Evolutionary conservation across 768 basidiomycete genomes (phyloP), one percentile per base, ranked within the genome.

Genomic region (Lactifluus pinguis): DNA sequence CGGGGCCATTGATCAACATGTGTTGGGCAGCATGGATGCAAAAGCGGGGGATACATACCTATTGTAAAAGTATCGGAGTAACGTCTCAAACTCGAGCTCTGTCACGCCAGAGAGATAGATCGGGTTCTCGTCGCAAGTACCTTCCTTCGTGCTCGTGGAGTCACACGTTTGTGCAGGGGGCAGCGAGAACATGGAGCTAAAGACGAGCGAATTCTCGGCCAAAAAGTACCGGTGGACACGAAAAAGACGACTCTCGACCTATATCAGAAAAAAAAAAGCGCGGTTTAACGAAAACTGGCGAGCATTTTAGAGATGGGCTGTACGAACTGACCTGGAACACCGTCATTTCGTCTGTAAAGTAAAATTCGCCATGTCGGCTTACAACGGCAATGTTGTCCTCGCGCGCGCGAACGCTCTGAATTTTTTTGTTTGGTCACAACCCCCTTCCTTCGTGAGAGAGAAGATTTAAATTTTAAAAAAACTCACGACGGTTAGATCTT

Each of bases 331-430:
- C 61, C 61, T 62, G 51, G 52, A 58, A 62, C 17, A 62, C 61
- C 21, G 52, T 45, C 61, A 62, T 62, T 11, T 58, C 61, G n/a
- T 58, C 61, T 10, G 57, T 62, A 49, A 62, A 62, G 52, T 62
- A 62, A 45, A 62, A 62, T 29, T 62, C 61, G 39, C 34, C 47
- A 52, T 62, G 61, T 49, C 57, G 51, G 21, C 30, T 19, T 25
- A 25, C 25, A 39, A 45, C 19, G 14, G 25, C 11, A 34, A 2
- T 34, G 38, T 38, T 13, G 13, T 11, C 32, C 32, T 34, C 32
- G 9, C 32, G 5, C 32, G 5, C 32, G 9, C 32, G 5, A 34
- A 34, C 32, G 9, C 9, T 34, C 32, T 34, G 32, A 34, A 34
- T 6, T 9, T 6, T 34, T 9, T 5, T 10, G n/a, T 47, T 30